Evolutionary conservation across 2,329 filamentous ascomycete species (phyloP), one percentile per base, ranked within the genome.

Genomic region (Verticillium klebahnii): DNA sequence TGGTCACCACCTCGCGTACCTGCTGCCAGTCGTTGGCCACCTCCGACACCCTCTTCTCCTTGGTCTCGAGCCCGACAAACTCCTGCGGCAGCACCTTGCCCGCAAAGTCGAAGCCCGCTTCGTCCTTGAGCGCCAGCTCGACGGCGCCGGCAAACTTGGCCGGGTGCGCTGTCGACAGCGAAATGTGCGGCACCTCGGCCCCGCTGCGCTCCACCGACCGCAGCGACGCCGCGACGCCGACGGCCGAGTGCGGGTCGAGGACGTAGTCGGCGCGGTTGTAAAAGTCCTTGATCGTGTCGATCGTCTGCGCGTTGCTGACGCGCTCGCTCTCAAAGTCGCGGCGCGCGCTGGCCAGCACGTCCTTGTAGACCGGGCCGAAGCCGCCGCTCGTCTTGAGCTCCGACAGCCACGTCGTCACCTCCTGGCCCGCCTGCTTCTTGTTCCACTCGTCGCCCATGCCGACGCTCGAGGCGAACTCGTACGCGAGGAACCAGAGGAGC

Each of bases 121-220:
- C 82, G 9, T 84, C 84, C 66, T 87, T 84, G 63, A 98, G 80
- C 0, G 94, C 93, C 57, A 90, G 74, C 68, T 93, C 89, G 1
- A 99, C 94, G 0, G 93, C 93, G 36, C 86, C 86, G 0, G 90
- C 88, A 71, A 99, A 99, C 76, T 99, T 99, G 64, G 94, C 95
- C 0, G 95, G 94, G 75, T 99, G 95, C 2, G 95, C 95, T 2
- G 95, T 99, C 1, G 93, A 91, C 2, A 99, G 85, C 1, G 92
- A 88, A 69, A 99, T 90, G 74, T 96, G 90, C n/a, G 76, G 81
- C 59, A 88, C 77, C 17, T 79, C 78, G 2, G 80, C 73, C 32
- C 76, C 77, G 0, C 79, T 74, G 14, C 86, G 81, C 54, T 79
- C 72, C 37, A 91, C 82, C 2, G 91, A 93, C 62, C 93, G 84